Evolutionary conservation across 2,329 filamentous ascomycete species (phyloP), one percentile per base, ranked within the genome.

Genomic region (Byssoonygena ceratinophila): DNA sequence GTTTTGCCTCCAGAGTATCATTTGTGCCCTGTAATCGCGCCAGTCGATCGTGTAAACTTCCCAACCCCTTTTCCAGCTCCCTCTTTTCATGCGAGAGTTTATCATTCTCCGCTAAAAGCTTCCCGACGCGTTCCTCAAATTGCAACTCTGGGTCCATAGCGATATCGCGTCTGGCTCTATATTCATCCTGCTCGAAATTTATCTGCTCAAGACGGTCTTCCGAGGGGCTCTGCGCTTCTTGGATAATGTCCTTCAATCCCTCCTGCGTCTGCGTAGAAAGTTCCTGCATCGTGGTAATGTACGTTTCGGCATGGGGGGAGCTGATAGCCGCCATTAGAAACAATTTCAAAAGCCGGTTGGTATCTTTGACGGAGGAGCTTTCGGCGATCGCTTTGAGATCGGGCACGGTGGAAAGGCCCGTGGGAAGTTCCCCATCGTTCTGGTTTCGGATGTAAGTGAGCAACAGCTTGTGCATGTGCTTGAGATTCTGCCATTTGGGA

Each of bases 261-360:
- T 71, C 68, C 54, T 74, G 71, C 3, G 71, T 73, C 31, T 67
- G 61, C 4, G 67, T 68, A 40, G 66, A 69, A 39, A 76, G 57
- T 37, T 63, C 64, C 58, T 71, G 70, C 56, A 75, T 69, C 40
- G 68, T 72, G 41, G 67, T 66, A 53, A 84, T 73, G 61, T 81
- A 82, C 31, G 73, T 71, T 53, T 75, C 75, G 14, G 69, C 66
- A 51, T 79, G 76, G 23, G 78, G 75, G 11, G 80, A 81, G 62
- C 77, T 75, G 57, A 82, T 76, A 23, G 79, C 79, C n/a, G 75
- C 76, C 53, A 82, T 76, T 20, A 85, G 71, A 63, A 84, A 75
- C 52, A 84, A 72, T 54, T 80, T 79, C 39, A 85, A 70, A 47
- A 85, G 71, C 71, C 83, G 71, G 52, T 72, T 68, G 43, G 67